Evolutionary conservation across 129 eudicot genomes (phyloP).

Genomic region (Gnaphalium uliginosum): DNA sequence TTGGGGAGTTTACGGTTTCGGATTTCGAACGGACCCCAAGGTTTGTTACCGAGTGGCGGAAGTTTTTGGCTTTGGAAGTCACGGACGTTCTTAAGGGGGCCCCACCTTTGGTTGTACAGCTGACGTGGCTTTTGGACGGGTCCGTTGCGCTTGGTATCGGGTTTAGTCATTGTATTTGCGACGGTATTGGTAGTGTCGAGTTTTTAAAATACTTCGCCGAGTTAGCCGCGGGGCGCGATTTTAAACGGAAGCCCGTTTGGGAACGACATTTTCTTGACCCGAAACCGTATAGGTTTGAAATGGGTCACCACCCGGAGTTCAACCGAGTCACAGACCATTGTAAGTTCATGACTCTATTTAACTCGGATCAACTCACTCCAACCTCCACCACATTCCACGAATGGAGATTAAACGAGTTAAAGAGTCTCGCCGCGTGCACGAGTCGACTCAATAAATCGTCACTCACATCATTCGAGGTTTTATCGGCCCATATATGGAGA

Average conservation of each 20-base stretch:
- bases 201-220: slow-evolving; percentile 58
- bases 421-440: slow-evolving; percentile 22
- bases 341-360: slow-evolving; percentile 43
- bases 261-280: slow-evolving; percentile 58
- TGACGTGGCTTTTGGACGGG: slow-evolving; percentile 80
- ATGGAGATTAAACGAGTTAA: slow-evolving; percentile 39
- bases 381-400: slow-evolving; percentile 50
- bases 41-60: slow-evolving; percentile 52
- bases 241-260: slow-evolving; percentile 53
- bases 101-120: slow-evolving; percentile 71
- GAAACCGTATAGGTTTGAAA: neutral
- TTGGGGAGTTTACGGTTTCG: slow-evolving; percentile 29
- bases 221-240: slow-evolving; percentile 30
- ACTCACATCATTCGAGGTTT: slow-evolving; percentile 60
- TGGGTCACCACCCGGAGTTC: slow-evolving; percentile 66
- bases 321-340: slow-evolving; percentile 49
- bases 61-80: slow-evolving; percentile 59
- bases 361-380: slow-evolving; percentile 51
- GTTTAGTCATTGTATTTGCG: slow-evolving; percentile 66
- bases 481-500: slow-evolving; percentile 77
- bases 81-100: slow-evolving; percentile 67
- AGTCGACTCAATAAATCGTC: slow-evolving; percentile 37
- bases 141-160: slow-evolving; percentile 60
- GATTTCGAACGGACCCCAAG: slow-evolving; percentile 63
- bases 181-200: slow-evolving; percentile 65